Percentiles rank a stretch among this genome's conserved stretches.
These are phyloP conservation scores for Populus trichocarpa DNA, from an alignment of 441 rosid genomes.

Conservation along the genomic window DNA sequence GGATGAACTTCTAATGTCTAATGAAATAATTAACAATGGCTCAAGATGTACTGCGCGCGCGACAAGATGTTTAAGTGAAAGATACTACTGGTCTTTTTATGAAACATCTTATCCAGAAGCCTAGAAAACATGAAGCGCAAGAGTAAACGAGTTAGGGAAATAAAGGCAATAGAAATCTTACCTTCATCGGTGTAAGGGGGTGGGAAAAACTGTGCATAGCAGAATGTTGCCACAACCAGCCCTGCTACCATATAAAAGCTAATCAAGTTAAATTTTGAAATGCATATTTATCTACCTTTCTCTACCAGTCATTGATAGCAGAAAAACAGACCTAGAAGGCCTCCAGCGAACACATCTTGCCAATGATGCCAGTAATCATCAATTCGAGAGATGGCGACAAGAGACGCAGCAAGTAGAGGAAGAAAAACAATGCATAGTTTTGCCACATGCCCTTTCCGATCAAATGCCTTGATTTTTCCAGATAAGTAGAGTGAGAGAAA, in stretches of 20 bases:
- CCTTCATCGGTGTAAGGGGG: conserved; percentile 64
- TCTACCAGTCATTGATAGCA: not conserved
- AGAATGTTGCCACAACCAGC: conserved; percentile 50
- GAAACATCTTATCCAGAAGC: too few species aligned
- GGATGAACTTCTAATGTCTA: too few species aligned
- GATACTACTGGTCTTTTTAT: too few species aligned
- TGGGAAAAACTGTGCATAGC: conserved; percentile 78
- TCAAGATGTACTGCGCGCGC: too few species aligned
- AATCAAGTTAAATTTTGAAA: not conserved
- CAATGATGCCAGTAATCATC: conserved; percentile 99
- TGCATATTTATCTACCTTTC: not conserved
- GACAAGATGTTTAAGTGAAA: too few species aligned
- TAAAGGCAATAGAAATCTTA: conserved; percentile 12
- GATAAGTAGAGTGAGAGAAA: conserved; percentile 66
- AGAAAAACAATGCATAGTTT: conserved; percentile 68
- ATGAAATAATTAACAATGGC: too few species aligned
- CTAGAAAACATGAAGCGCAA: too few species aligned
- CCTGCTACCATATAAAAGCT: conserved; percentile 29
- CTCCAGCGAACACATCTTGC: conserved; percentile 88
- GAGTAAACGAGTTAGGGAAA: not conserved
- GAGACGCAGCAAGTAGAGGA: conserved; percentile 72
- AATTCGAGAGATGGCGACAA: conserved; percentile 75
- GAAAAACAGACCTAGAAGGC: conserved; percentile 49
- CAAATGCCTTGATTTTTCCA: conserved; percentile 71
- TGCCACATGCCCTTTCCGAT: conserved; percentile 78